Evolutionary conservation across 805 yeast genomes (phyloP).

Genomic region (Candida ponderosae): DNA sequence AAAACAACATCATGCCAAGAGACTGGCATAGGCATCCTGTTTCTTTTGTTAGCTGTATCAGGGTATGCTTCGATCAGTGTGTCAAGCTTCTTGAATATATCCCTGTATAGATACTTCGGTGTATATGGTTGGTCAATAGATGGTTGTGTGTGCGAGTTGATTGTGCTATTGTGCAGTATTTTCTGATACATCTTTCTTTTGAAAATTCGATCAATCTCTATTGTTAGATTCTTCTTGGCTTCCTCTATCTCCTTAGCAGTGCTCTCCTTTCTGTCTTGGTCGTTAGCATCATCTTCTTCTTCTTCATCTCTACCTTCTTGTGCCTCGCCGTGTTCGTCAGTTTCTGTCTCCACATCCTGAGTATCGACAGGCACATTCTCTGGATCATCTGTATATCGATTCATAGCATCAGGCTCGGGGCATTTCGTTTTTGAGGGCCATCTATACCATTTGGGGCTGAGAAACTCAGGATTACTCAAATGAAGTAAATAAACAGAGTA

Average conservation of each 20-base stretch:
- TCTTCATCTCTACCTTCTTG: too few species aligned
- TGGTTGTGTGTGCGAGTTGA: neutral
- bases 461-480: constrained; percentile 26
- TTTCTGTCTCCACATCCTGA: too few species aligned
- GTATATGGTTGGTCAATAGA: constrained; percentile 1
- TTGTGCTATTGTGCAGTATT: neutral
- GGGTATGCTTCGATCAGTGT: neutral
- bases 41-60: neutral
- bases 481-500: constrained; percentile 47
- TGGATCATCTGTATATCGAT: neutral
- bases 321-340: too few species aligned
- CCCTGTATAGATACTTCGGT: neutral
- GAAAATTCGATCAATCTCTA: neutral
- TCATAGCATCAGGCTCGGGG: neutral
- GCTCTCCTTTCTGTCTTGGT: too few species aligned
- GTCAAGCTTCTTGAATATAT: neutral
- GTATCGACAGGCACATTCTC: neutral
- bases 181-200: constrained; percentile 1
- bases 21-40: neutral
- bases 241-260: neutral
- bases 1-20: neutral
- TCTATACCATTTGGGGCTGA: constrained; percentile 37
- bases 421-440: constrained; percentile 46
- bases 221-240: neutral
- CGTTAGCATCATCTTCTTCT: too few species aligned